phyloP scores from a whole-genome alignment of 768 basidiomycete species.

The Lyophyllum atratum region DNA sequence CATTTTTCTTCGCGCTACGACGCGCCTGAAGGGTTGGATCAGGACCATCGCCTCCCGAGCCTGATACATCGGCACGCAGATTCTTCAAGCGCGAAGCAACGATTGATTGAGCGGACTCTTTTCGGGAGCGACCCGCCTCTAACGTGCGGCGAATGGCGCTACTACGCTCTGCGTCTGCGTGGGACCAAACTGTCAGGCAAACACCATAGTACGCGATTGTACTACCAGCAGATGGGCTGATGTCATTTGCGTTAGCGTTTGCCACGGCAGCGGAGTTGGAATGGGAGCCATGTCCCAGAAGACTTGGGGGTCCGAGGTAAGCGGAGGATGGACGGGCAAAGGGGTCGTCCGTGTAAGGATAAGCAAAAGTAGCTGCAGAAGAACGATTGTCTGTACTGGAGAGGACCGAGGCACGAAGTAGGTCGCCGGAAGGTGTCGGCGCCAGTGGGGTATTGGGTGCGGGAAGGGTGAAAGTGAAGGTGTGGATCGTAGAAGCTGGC shows the following conservation, averaged over 20 bases:
- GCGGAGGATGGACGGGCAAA: conserved; percentile 80
- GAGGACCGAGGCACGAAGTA: conserved; percentile 75
- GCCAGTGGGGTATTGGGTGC: conserved; percentile 76
- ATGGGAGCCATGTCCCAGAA: conserved; percentile 51
- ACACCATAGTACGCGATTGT: conserved; percentile 86
- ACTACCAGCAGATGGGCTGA: conserved; percentile 35
- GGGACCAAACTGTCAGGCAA: conserved; percentile 93
- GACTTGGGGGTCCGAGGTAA: conserved; percentile 76
- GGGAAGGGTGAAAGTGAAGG: conserved; percentile 86
- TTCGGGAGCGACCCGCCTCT: conserved; percentile 75
- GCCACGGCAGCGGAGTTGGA: conserved; percentile 31
- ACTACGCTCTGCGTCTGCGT: conserved; percentile 87
- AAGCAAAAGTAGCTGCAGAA: conserved; percentile 71
- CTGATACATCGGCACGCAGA: conserved; percentile 55
- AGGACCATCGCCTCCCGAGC: conserved; percentile 41
- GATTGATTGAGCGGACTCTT: conserved; percentile 77
- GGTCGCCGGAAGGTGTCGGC: conserved; percentile 69
- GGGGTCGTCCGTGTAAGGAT: conserved; percentile 76
- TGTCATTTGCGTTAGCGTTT: conserved; percentile 32
- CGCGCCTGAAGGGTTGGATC: conserved; percentile 65
- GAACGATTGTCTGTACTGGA: conserved; percentile 62
- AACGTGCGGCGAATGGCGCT: conserved; percentile 82
- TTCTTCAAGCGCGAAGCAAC: conserved; percentile 68
- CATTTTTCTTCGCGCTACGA: conserved; percentile 53
- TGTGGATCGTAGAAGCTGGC: conserved; percentile 90